Base-by-base conservation (phyloP, 257 asterid species). In the Plantago major region DNA sequence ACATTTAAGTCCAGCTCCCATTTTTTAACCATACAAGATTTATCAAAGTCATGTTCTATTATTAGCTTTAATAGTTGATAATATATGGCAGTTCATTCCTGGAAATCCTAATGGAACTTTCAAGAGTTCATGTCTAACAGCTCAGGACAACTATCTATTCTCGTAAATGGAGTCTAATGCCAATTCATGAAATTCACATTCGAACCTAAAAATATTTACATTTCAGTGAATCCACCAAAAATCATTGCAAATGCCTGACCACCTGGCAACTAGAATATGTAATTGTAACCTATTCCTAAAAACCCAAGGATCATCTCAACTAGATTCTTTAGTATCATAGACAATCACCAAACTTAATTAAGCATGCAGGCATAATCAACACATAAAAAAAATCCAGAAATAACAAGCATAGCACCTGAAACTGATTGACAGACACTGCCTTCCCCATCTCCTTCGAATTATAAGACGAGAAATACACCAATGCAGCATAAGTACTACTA, bases 391-490 rank as follows among this genome's bases (percentile, higher is more conserved):
- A 9, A 45, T 63, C 28, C 28, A 48, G 1, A 13, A 22, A 26
- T 12, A 7, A 7, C 40, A 33, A 33, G 6, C 40, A 33, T 6
- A 0, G 33, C 71, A 88, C 98, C 98, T 89, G 97, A 74, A 93
- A 93, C 71, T 93, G 99, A 76, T 93, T 93, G 44, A 78, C 72
- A 9, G 91, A 80, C 33, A 83, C 84, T 15, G 94, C 82, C 86
- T 85, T 89, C 40, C 97, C 99, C 66, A 64, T 69, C 73, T 87
- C 97, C 72, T 93, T 93, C 1, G 90, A 66, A 68, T 74, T 87
- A 63, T 93, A 93, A 9, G 99, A 90, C 5, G 99, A 93, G 69
- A 84, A 93, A 74, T 87, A 78, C 40, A 93, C 97, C 74, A 89
- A 80, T 1, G 99, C 96, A 64, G 99, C 97, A 83, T 87, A 93